phyloP scores from a whole-genome alignment of 768 basidiomycete species.

The Panus rudis region DNA sequence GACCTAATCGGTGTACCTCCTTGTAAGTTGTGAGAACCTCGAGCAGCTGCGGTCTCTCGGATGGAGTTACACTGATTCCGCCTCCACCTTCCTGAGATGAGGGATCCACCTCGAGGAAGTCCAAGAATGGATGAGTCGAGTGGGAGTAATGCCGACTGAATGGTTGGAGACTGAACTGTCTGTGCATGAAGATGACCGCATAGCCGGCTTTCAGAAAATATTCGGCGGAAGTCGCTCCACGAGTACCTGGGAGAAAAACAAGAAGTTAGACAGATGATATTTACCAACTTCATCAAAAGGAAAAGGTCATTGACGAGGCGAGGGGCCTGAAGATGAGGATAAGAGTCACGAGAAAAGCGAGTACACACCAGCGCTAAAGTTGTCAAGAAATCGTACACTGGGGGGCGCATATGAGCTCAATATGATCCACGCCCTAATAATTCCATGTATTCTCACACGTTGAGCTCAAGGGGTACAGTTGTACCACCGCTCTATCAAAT shows the following conservation, averaged over 20 bases:
- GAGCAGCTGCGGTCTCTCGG: conserved; percentile 59
- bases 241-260: conserved; percentile 56
- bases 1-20: conserved; percentile 62
- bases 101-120: conserved; percentile 71
- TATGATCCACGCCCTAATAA: conserved; percentile 4
- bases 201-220: conserved; percentile 93
- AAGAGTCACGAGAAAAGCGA: not conserved
- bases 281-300: not conserved
- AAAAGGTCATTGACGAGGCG: not conserved
- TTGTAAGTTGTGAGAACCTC: conserved; percentile 77
- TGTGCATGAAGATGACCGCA: conserved; percentile 98
- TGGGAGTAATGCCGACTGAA: conserved; percentile 98
- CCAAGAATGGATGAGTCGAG: conserved; percentile 95
- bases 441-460: conserved; percentile 68
- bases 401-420: conserved; percentile 15
- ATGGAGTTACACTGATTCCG: conserved; percentile 58
- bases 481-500: conserved; percentile 86
- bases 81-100: conserved; percentile 21
- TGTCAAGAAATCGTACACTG: conserved; percentile 96
- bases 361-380: conserved; percentile 91
- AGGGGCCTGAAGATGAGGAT: no score
- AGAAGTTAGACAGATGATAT: conserved; percentile 7
- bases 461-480: conserved; percentile 95
- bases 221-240: conserved; percentile 96
- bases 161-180: conserved; percentile 95